Evolutionary conservation across 1,284 basidiomycete genomes (phyloP), one percentile per base, ranked within the genome.

Genomic region (Puccinia hordei): DNA sequence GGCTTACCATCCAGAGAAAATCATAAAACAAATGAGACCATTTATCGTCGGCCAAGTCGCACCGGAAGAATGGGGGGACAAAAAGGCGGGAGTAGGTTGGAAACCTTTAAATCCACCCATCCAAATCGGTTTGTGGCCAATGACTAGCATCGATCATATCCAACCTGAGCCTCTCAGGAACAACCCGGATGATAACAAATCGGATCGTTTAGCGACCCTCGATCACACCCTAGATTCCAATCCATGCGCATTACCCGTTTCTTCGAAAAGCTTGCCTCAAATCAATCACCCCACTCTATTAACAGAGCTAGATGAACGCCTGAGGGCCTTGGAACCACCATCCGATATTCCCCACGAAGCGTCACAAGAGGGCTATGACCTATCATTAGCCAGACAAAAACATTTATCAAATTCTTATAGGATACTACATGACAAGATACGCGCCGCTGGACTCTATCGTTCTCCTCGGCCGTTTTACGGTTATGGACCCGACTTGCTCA

Each of bases 101-200:
- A 86, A 87, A 51, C 92, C 95, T 22, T 88, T 98, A 59, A 89
- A 94, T 0, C 96, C 97, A 35, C 97, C 96, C 1, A 89, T 98
- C 82, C 91, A 92, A 87, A 89, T 91, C 0, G 96, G 95, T n/a
- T 85, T 82, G 80, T 84, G 83, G 83, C 83, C 83, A 2, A 78
- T 84, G 46, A 81, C 82, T 10, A 72, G 78, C 22, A 74, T 82
- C 15, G 35, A 73, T 27, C 17, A 22, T 44, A 73, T 59, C 33
- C 61, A 63, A n/a, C 22, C 13, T 49, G 68, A 68, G 55, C 41
- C 30, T 53, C 49, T 53, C 15, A 27, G 19, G 33, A 46, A 71
- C 53, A 55, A 49, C 27, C 57, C 27, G 15, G 44, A 55, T 22
- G 57, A 33, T 66, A 1, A 33, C 19, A 53, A 17, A 51, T 71